phyloP scores from a whole-genome alignment of 306 rosid genomes.

The Trifolium subterraneum region DNA sequence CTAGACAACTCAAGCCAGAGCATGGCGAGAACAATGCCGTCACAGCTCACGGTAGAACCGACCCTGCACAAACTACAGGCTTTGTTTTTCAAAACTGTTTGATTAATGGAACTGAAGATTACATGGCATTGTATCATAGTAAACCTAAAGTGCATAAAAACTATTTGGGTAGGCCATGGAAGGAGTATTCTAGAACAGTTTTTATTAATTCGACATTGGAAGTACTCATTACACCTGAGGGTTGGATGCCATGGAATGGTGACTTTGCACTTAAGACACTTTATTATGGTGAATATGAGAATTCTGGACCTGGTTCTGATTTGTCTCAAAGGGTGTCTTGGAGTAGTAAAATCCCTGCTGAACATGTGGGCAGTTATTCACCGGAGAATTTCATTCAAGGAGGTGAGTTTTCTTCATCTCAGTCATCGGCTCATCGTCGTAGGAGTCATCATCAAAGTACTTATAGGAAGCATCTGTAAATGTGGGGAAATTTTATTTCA shows the following conservation, averaged over 20 bases:
- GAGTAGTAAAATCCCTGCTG: constrained; percentile 65
- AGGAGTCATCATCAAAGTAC: background rate
- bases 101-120: constrained; percentile 79
- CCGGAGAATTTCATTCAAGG: constrained; percentile 86
- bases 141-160: constrained; percentile 78
- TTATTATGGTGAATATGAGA: constrained; percentile 74
- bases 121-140: constrained; percentile 60
- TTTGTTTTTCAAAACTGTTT: constrained; percentile 74
- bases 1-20: constrained; percentile 63
- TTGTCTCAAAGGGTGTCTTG: constrained; percentile 59
- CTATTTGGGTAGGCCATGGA: constrained; percentile 98
- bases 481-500: background rate
- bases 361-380: constrained; percentile 61
- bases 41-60: constrained; percentile 86
- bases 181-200: constrained; percentile 77
- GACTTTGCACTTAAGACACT: constrained; percentile 72
- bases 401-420: constrained; percentile 56
- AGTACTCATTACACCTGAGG: constrained; percentile 54
- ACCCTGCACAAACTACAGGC: constrained; percentile 82
- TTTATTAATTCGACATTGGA: constrained; percentile 59
- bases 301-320: constrained; percentile 59
- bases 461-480: background rate
- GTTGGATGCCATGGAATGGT: constrained; percentile 84
- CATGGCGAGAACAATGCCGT: constrained; percentile 70
- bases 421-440: background rate